Evolutionary conservation across 1,284 basidiomycete genomes (phyloP).

Genomic region (Moesziomyces sp.): DNA sequence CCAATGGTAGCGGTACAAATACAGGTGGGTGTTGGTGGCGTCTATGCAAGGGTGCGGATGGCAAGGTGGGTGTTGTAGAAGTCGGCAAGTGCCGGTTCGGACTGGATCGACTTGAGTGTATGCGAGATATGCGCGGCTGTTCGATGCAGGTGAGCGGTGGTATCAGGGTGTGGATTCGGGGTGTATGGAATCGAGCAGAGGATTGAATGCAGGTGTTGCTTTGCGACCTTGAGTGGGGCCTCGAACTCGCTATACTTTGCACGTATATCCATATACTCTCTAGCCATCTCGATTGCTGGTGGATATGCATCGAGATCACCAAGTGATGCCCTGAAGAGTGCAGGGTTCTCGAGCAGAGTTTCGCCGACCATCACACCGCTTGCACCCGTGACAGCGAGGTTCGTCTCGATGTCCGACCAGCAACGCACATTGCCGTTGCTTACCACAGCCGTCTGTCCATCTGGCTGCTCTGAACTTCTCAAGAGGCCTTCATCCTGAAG

Average conservation of each 20-base stretch:
- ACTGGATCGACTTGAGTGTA: constrained; percentile 23
- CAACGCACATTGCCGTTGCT: constrained; percentile 80
- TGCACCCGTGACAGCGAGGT: constrained; percentile 74
- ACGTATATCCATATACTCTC: constrained; percentile 30
- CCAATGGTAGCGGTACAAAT: neutral
- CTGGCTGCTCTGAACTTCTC: constrained; percentile 53
- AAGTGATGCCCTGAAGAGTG: constrained; percentile 26
- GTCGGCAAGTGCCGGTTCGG: constrained; percentile 10
- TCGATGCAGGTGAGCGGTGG: constrained; percentile 14
- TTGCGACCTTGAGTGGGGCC: constrained; percentile 27
- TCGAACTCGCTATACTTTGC: constrained; percentile 15
- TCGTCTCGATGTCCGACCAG: constrained; percentile 73
- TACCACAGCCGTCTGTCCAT: constrained; percentile 72
- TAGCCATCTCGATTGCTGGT: constrained; percentile 15
- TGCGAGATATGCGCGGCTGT: constrained; percentile 14
- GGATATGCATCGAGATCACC: neutral
- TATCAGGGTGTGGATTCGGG: neutral
- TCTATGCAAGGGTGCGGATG: neutral
- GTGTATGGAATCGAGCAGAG: constrained; percentile 24
- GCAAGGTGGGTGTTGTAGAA: constrained; percentile 21
- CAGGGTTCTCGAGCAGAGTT: constrained; percentile 76
- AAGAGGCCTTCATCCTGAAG: constrained; percentile 62
- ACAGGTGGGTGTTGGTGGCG: neutral
- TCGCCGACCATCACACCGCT: constrained; percentile 83
- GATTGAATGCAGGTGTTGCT: constrained; percentile 39